Conservation (phyloP, 2,329 filamentous ascomycete species). For the Talaromyces rugulosus region DNA sequence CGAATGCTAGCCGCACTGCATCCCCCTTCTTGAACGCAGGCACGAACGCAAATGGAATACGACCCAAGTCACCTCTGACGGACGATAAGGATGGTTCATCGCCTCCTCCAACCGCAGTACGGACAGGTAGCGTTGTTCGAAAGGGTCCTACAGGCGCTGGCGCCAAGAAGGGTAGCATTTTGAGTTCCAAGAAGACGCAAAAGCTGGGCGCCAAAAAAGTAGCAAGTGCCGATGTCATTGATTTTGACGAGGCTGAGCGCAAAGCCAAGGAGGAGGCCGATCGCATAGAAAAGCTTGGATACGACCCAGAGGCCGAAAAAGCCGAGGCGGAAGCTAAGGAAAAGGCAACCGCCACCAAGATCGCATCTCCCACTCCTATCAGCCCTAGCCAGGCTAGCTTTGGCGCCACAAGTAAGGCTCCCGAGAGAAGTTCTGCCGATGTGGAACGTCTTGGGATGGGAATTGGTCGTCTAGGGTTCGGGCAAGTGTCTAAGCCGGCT, state of each 20-base stretch:
- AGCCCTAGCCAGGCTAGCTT: constrained; percentile 62
- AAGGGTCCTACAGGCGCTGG: constrained; percentile 63
- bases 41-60: constrained; percentile 62
- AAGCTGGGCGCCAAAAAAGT: constrained; percentile 95
- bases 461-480: constrained; percentile 78
- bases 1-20: constrained; percentile 70
- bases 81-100: constrained; percentile 50
- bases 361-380: constrained; percentile 72
- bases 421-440: constrained; percentile 63
- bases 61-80: constrained; percentile 77
- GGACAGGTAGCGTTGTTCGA: constrained; percentile 74
- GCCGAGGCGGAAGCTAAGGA: constrained; percentile 39
- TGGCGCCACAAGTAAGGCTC: constrained; percentile 51
- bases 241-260: constrained; percentile 96
- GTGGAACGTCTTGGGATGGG: constrained; percentile 89
- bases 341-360: constrained; percentile 53
- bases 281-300: constrained; percentile 89
- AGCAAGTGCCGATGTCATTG: constrained; percentile 66
- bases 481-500: constrained; percentile 66
- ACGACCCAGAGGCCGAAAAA: constrained; percentile 85
- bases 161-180: constrained; percentile 77
- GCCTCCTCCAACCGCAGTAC: constrained; percentile 60
- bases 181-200: constrained; percentile 74
- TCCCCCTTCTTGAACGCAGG: constrained; percentile 85
- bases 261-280: constrained; percentile 97